A percentile compares a stretch with the other conserved stretches of the same genome.
phyloP scores from a whole-genome alignment of 1,284 basidiomycete species.

The Ganoderma boninense region DNA sequence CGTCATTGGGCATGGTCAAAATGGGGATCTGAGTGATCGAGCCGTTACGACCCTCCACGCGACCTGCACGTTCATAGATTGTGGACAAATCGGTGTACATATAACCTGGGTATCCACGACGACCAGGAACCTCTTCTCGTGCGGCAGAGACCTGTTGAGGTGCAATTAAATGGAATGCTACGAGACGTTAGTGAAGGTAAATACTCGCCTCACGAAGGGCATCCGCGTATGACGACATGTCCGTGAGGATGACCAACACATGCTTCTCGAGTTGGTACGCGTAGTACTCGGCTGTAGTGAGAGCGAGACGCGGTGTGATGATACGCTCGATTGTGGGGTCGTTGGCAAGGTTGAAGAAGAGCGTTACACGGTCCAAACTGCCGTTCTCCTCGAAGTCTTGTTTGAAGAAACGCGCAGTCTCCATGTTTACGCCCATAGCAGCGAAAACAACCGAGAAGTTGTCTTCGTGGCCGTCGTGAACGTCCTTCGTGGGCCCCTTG shows the following conservation, averaged over 20 bases:
- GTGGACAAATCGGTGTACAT: slow-evolving; percentile 99
- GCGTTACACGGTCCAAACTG: slow-evolving; percentile 95
- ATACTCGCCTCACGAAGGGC: slow-evolving; percentile 88
- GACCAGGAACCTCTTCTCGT: slow-evolving; percentile 98
- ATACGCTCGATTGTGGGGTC: slow-evolving; percentile 99
- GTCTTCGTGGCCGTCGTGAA: slow-evolving; percentile 99
- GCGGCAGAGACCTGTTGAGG: slow-evolving; percentile 88
- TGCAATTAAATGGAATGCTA: neutral
- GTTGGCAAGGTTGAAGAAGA: slow-evolving; percentile 99
- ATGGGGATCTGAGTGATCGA: slow-evolving; percentile 99
- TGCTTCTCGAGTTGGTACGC: slow-evolving; percentile 99
- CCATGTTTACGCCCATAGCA: slow-evolving; percentile 99
- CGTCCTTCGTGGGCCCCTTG: slow-evolving; percentile 94
- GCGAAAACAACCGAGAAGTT: slow-evolving; percentile 99
- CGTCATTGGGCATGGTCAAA: slow-evolving; percentile 99
- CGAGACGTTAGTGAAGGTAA: slow-evolving; percentile 5
- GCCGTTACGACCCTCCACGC: slow-evolving; percentile 97
- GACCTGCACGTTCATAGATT: slow-evolving; percentile 99
- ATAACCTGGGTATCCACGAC: slow-evolving; percentile 99
- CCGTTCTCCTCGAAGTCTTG: slow-evolving; percentile 99
- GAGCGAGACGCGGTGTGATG: slow-evolving; percentile 97
- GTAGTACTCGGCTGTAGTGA: slow-evolving; percentile 99
- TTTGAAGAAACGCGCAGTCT: slow-evolving; percentile 99
- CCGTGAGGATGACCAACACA: slow-evolving; percentile 98
- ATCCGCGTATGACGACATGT: slow-evolving; percentile 99